A percentile compares a stretch with the other conserved stretches of the same genome.
phyloP scores from a whole-genome alignment of 352 stramenopile species.

The Pythium diclinum region DNA sequence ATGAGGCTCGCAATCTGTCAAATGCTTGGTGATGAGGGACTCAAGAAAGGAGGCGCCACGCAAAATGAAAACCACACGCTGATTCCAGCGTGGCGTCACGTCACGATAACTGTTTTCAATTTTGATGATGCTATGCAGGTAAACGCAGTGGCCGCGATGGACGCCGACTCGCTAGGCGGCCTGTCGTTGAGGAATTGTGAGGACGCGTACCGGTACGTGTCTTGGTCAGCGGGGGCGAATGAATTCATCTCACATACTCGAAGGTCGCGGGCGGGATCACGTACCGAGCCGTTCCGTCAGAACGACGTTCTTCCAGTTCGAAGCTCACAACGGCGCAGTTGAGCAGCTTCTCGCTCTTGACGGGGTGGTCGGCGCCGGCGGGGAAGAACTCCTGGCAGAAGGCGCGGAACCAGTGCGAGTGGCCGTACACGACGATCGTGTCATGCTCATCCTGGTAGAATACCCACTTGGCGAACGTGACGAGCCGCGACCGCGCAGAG shows the following conservation, averaged over 20 bases:
- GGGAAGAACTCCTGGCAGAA: conserved; percentile 84
- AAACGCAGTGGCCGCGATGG: no score
- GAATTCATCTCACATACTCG: conserved; percentile 29
- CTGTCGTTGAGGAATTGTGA: no score
- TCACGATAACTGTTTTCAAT: no score
- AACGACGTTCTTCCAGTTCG: conserved; percentile 43
- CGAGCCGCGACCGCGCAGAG: conserved; percentile 50
- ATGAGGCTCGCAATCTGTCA: no score
- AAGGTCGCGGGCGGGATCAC: conserved; percentile 14
- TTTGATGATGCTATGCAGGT: no score
- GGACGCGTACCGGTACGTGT: no score
- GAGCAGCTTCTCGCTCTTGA: conserved; percentile 60
- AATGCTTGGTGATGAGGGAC: no score
- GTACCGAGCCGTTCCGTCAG: conserved; percentile 9
- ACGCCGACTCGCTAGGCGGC: no score
- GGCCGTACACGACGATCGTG: conserved; percentile 77
- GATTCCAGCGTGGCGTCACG: no score
- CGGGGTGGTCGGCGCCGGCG: conserved; percentile 31
- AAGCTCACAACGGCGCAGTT: conserved; percentile 84
- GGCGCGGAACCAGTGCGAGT: conserved; percentile 84
- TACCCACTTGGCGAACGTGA: conserved; percentile 65
- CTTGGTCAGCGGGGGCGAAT: not conserved
- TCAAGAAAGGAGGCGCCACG: no score
- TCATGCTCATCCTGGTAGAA: conserved; percentile 49
- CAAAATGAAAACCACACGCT: no score